A percentile compares a stretch with the other conserved stretches of the same genome.
Conservation (phyloP, 2,329 filamentous ascomycete species). For the Botrytis fragariae region DNA sequence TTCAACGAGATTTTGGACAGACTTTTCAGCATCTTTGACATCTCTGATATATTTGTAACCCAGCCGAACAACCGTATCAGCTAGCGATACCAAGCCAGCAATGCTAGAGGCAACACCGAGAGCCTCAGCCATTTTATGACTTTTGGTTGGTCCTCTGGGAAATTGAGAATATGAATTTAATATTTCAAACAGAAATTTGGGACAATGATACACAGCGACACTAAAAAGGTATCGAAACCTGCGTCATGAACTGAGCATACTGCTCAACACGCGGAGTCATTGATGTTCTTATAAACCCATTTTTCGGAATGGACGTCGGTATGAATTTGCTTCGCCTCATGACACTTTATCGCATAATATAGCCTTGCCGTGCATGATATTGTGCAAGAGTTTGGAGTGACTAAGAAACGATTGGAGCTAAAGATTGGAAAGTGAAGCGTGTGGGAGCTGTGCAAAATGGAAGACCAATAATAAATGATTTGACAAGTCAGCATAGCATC, state of each 20-base stretch:
- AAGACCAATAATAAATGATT: background rate
- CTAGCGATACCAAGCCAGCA: slow-evolving; percentile 21
- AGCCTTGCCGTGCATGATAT: background rate
- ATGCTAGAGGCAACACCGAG: slow-evolving; percentile 10
- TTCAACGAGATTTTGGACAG: slow-evolving; percentile 8
- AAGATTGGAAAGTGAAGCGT: background rate
- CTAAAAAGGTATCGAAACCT: background rate
- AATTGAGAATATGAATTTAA: too few relatives aligned
- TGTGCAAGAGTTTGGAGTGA: background rate
- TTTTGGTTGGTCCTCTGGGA: rapidly evolving
- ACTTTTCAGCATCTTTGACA: slow-evolving; percentile 16
- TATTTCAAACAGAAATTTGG: background rate
- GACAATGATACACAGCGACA: background rate
- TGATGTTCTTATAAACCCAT: background rate
- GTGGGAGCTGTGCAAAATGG: background rate
- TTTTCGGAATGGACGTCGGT: background rate
- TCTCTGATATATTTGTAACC: slow-evolving; percentile 22
- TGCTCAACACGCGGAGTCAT: background rate
- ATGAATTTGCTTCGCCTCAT: background rate
- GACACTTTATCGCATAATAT: background rate
- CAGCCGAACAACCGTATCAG: slow-evolving; percentile 14
- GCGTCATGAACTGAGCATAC: too few relatives aligned
- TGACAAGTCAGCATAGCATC: background rate
- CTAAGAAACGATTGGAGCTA: background rate
- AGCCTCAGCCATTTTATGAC: background rate